Conservation (phyloP, 352 stramenopile genomes). For the Blastocystis sp. region DNA sequence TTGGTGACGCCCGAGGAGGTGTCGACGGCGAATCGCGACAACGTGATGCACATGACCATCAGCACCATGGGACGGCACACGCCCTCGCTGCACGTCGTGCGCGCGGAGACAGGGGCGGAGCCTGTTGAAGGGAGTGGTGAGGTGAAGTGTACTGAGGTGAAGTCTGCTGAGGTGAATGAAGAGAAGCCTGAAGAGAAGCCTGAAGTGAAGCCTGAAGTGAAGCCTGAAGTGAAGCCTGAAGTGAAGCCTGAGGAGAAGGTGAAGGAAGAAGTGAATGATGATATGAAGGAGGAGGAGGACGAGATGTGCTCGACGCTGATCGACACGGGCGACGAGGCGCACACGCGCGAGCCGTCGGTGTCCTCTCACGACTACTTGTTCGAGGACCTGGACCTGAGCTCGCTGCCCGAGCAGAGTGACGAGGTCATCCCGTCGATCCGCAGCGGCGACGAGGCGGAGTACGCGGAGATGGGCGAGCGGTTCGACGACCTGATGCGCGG, state of each 20-base stretch:
- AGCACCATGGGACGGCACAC: neutral
- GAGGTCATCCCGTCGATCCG: neutral
- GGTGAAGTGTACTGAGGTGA: too few relatives aligned
- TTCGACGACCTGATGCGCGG: conserved; percentile 7
- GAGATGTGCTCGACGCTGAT: neutral
- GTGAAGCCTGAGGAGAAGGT: too few relatives aligned
- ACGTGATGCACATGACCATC: neutral
- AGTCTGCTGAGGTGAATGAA: too few relatives aligned
- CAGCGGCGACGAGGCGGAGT: neutral
- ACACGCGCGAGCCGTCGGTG: neutral
- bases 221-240: too few relatives aligned
- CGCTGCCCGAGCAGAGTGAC: neutral
- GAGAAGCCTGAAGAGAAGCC: too few relatives aligned
- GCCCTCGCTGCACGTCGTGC: neutral
- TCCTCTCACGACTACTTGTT: neutral
- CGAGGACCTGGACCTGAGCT: neutral
- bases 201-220: too few relatives aligned
- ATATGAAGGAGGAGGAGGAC: neutral
- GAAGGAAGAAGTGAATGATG: too few relatives aligned
- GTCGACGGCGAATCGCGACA: neutral
- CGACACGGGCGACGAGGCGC: neutral
- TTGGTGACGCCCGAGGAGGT: neutral
- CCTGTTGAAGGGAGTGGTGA: too few relatives aligned
- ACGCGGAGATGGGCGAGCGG: neutral
- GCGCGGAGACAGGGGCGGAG: neutral